Conservation (phyloP, 1,284 basidiomycete genomes). For the Thecaphora thlaspeos region DNA sequence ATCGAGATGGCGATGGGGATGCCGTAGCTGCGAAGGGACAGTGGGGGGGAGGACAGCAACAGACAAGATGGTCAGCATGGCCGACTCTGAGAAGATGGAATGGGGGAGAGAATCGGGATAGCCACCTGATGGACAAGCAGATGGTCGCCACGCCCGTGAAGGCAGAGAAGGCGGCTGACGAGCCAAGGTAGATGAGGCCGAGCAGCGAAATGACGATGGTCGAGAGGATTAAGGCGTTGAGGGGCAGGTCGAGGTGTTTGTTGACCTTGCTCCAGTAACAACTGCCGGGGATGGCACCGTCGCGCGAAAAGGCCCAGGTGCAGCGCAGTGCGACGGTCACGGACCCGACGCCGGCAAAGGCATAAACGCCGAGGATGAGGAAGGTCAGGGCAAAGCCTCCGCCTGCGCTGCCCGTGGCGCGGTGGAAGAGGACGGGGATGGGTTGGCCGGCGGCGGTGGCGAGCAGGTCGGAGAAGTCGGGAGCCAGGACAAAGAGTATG, state of each 20-base stretch:
- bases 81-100: neutral
- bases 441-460: constrained; percentile 59
- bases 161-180: constrained; percentile 39
- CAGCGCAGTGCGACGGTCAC: constrained; percentile 61
- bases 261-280: constrained; percentile 59
- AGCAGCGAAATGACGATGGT: constrained; percentile 59
- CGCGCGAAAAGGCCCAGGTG: constrained; percentile 61
- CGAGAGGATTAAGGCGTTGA: constrained; percentile 59
- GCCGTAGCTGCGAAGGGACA: constrained; percentile 59
- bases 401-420: constrained; percentile 59
- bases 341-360: constrained; percentile 61
- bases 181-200: constrained; percentile 55
- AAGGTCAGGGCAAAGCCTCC: constrained; percentile 61
- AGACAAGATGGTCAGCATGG: too few species aligned
- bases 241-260: constrained; percentile 57
- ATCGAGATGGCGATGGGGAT: constrained; percentile 60
- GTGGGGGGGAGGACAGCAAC: constrained; percentile 1
- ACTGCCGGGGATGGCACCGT: constrained; percentile 60
- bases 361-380: constrained; percentile 61
- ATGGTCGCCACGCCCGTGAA: constrained; percentile 48
- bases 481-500: constrained; percentile 60
- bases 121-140: constrained; percentile 29
- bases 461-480: constrained; percentile 59
- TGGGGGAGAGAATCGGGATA: too few species aligned
- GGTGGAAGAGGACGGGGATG: constrained; percentile 60